Percentiles rank a stretch among this genome's conserved stretches.
Evolutionary conservation across 352 stramenopile species (phyloP).

Genomic region (Discostella stelligera): DNA sequence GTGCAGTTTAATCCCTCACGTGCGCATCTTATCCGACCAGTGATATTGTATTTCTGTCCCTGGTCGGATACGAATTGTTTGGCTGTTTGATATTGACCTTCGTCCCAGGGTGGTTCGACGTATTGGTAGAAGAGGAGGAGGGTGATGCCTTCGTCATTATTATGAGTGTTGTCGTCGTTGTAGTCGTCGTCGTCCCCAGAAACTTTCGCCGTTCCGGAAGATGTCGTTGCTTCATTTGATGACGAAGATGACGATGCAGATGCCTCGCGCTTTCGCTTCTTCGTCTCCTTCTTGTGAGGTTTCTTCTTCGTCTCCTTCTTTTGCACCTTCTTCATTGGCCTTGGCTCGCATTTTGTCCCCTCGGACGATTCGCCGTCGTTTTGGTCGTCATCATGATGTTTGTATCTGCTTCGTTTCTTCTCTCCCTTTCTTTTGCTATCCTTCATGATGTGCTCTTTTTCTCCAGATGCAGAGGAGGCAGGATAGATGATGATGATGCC

Average conservation of each 20-base stretch:
- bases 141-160: slow-evolving; percentile 49
- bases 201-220: not conserved
- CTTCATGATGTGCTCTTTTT: slow-evolving; percentile 37
- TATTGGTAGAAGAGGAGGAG: slow-evolving; percentile 86
- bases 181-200: not conserved
- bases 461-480: no score
- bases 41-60: slow-evolving; percentile 56
- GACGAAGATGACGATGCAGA: not conserved
- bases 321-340: not conserved
- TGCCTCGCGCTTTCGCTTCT: slow-evolving; percentile 12
- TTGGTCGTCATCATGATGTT: slow-evolving; percentile 1
- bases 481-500: not conserved
- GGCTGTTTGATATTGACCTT: slow-evolving; percentile 60
- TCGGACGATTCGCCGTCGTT: not conserved
- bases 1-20: slow-evolving; percentile 84
- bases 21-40: slow-evolving; percentile 78
- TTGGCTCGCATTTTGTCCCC: not conserved
- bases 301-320: slow-evolving; percentile 19
- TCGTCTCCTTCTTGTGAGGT: slow-evolving; percentile 24
- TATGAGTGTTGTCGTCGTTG: slow-evolving; percentile 1
- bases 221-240: not conserved
- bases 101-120: slow-evolving; percentile 78
- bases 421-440: slow-evolving; percentile 35
- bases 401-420: slow-evolving; percentile 17
- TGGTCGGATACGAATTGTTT: slow-evolving; percentile 54